These are phyloP conservation scores for Thozetella sp. DNA, from an alignment of 495 filamentous ascomycete species.

Conservation along the genomic window DNA sequence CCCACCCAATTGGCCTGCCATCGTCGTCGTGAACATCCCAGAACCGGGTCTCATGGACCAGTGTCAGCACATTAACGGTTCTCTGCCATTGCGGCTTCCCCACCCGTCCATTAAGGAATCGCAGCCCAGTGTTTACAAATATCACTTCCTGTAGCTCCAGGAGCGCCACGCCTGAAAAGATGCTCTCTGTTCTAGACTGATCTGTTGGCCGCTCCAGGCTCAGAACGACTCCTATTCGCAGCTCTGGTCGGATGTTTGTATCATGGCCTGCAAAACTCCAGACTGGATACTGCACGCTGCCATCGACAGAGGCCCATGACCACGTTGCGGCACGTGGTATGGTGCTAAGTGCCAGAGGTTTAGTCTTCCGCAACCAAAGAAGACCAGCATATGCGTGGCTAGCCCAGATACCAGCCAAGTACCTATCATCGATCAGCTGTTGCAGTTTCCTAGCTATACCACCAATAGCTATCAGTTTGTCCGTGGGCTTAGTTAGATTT, in stretches of 20 bases:
- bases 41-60: neutral
- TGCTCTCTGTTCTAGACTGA: neutral
- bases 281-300: neutral
- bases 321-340: neutral
- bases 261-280: neutral
- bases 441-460: neutral
- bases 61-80: neutral
- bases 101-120: neutral
- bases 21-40: constrained; percentile 1
- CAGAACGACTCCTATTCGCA: neutral
- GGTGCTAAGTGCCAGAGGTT: neutral
- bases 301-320: constrained; percentile 1
- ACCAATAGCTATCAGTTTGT: neutral
- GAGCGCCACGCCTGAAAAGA: neutral
- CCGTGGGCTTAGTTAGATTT: neutral
- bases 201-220: neutral
- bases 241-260: neutral
- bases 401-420: neutral
- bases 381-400: neutral
- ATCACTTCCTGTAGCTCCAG: neutral
- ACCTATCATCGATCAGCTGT: neutral
- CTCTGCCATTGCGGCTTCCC: neutral
- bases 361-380: neutral
- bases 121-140: neutral
- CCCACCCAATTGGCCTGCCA: neutral